A percentile compares a stretch with the other conserved stretches of the same genome.
phyloP scores from a whole-genome alignment of 1,139 yeast genomes.

The Debaryomyces psychrophilus region DNA sequence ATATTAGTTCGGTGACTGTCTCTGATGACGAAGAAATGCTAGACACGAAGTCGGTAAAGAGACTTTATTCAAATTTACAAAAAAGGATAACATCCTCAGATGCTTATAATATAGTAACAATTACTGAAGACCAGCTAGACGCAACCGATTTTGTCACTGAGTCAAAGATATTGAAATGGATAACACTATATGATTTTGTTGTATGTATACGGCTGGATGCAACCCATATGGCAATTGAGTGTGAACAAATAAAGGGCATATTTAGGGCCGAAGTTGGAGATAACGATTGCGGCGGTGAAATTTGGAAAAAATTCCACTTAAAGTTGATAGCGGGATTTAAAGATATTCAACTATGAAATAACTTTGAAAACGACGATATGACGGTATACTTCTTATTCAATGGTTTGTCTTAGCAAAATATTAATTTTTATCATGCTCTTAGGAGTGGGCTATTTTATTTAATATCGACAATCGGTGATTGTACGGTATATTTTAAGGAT shows the following conservation, averaged over 20 bases:
- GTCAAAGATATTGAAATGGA: conserved; percentile 31
- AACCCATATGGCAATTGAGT: conserved; percentile 22
- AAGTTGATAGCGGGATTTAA: conserved; percentile 12
- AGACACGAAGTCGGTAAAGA: conserved; percentile 5
- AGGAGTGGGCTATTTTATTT: not conserved
- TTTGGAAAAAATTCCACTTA: conserved; percentile 17
- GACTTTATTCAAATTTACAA: conserved; percentile 12
- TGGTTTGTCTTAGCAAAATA: not conserved
- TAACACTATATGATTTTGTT: conserved; percentile 35
- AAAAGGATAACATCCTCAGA: conserved; percentile 8
- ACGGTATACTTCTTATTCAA: not conserved
- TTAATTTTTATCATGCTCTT: not conserved
- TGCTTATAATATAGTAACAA: conserved; percentile 14
- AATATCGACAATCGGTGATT: not conserved
- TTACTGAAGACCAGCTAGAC: conserved; percentile 8
- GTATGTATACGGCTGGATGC: conserved; percentile 17
- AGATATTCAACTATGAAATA: not conserved
- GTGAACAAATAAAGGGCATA: conserved; percentile 23
- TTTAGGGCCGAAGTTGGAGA: conserved; percentile 17
- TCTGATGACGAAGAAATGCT: conserved; percentile 27
- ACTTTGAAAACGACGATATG: not conserved
- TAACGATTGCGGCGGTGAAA: not conserved
- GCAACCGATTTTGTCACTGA: conserved; percentile 18
- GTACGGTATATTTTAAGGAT: not conserved
- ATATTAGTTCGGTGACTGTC: conserved; percentile 22